Percentiles rank a stretch among this genome's conserved stretches.
Evolutionary conservation across 495 filamentous ascomycete species (phyloP).

Genomic region (Extremus antarcticus): DNA sequence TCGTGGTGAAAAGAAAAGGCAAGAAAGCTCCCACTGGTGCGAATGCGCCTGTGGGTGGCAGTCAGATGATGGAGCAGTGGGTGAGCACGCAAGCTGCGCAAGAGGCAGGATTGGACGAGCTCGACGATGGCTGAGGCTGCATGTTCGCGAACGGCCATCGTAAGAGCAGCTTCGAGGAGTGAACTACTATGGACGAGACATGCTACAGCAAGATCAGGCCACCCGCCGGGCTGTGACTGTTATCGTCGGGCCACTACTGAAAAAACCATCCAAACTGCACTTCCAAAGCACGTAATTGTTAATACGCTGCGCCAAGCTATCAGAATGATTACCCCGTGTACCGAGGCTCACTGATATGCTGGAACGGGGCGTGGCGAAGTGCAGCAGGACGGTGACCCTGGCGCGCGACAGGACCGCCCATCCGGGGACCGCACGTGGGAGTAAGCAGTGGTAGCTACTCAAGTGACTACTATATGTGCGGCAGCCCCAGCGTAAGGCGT

Average conservation of each 20-base stretch:
- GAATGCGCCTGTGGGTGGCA: constrained; percentile 37
- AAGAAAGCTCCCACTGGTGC: constrained; percentile 23
- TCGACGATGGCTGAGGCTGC: constrained; percentile 35
- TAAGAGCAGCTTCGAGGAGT: no score
- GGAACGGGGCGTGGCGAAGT: no score
- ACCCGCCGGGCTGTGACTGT: no score
- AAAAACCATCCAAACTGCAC: no score
- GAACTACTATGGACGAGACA: not conserved
- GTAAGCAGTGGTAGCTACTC: no score
- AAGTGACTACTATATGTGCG: no score
- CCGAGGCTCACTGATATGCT: no score
- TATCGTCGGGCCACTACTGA: no score
- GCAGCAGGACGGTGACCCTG: not conserved
- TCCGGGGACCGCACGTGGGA: not conserved
- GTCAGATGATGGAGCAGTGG: constrained; percentile 89
- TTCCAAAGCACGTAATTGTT: not conserved
- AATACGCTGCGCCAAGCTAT: not conserved
- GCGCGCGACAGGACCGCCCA: not conserved
- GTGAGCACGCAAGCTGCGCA: constrained; percentile 46
- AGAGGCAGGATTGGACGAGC: constrained; percentile 26
- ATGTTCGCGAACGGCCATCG: not conserved
- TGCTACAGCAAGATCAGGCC: not conserved
- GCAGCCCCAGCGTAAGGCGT: no score
- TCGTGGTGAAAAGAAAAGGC: constrained; percentile 71
- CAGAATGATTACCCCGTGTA: no score